phyloP scores from a whole-genome alignment of 305 asterid genomes.

The Stenogyne calaminthoides region DNA sequence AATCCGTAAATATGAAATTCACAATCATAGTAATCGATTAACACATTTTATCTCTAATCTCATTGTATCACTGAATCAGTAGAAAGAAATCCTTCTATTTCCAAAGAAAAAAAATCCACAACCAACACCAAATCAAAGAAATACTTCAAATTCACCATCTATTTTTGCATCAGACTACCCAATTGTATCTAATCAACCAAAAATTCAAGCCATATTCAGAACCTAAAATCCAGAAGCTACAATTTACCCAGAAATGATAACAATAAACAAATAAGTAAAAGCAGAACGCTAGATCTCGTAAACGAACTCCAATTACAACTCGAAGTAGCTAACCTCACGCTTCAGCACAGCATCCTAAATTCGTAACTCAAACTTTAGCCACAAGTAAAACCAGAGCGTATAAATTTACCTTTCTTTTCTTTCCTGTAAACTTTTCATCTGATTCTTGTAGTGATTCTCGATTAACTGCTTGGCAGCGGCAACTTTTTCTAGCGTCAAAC shows the following conservation, averaged over 20 bases:
- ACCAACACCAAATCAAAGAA: not conserved
- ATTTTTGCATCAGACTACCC: slow-evolving; percentile 23
- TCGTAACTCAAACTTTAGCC: slow-evolving; percentile 24
- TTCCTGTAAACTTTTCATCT: slow-evolving; percentile 65
- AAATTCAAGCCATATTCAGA: slow-evolving; percentile 16
- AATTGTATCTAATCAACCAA: not conserved
- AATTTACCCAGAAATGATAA: not conserved
- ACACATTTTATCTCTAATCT: not conserved
- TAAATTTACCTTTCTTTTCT: slow-evolving; percentile 54
- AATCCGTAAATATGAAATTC: slow-evolving; percentile 8
- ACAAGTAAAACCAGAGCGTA: not conserved
- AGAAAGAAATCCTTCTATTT: slow-evolving; percentile 14
- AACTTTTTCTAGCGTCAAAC: slow-evolving; percentile 66
- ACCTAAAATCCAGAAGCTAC: slow-evolving; percentile 21
- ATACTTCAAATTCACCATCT: slow-evolving; percentile 3
- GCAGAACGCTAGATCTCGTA: slow-evolving; percentile 41
- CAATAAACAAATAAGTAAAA: not conserved
- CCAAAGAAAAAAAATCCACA: no score
- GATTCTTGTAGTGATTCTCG: slow-evolving; percentile 71
- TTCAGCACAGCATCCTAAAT: slow-evolving; percentile 21
- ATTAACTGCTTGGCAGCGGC: slow-evolving; percentile 67
- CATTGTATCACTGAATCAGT: slow-evolving; percentile 3
- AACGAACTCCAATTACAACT: slow-evolving; percentile 20
- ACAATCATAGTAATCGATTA: not conserved
- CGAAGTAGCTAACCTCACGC: not conserved